Conservation (phyloP, 768 basidiomycete species). For the Jaapia argillacea region DNA sequence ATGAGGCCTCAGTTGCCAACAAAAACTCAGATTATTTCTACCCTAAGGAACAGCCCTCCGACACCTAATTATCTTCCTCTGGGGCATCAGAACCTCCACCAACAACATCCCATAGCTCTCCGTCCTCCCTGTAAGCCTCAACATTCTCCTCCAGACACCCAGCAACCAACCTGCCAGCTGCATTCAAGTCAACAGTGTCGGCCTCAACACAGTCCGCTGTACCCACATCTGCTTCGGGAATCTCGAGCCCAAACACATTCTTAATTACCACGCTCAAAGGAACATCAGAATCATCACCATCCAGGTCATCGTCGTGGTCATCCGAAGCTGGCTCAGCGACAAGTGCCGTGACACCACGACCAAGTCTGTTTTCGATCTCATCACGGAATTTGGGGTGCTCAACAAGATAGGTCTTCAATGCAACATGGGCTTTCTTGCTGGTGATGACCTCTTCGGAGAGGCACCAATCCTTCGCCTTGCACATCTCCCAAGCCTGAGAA, state of each 20-base stretch:
- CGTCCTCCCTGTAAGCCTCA: neutral
- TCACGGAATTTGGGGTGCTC: neutral
- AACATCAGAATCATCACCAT: neutral
- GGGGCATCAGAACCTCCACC: no score
- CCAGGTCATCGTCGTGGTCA: neutral
- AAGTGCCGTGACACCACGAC: neutral
- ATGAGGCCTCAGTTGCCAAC: no score
- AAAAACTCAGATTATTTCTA: no score
- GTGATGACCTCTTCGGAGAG: neutral
- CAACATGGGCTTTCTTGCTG: neutral
- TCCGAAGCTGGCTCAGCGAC: neutral
- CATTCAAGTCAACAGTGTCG: neutral
- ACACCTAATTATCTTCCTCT: no score
- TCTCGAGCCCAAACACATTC: neutral
- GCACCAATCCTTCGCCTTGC: neutral
- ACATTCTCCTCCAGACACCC: neutral
- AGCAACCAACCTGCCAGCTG: neutral
- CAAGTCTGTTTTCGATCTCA: neutral
- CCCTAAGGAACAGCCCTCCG: no score
- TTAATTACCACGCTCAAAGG: neutral
- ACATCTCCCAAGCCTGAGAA: neutral
- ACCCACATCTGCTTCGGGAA: neutral
- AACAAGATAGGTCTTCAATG: neutral
- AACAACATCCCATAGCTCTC: neutral
- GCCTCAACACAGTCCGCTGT: neutral